A percentile compares a stretch with the other conserved stretches of the same genome.
Conservation (phyloP, 768 basidiomycete genomes). For the Coprinopsis marcescibilis region DNA sequence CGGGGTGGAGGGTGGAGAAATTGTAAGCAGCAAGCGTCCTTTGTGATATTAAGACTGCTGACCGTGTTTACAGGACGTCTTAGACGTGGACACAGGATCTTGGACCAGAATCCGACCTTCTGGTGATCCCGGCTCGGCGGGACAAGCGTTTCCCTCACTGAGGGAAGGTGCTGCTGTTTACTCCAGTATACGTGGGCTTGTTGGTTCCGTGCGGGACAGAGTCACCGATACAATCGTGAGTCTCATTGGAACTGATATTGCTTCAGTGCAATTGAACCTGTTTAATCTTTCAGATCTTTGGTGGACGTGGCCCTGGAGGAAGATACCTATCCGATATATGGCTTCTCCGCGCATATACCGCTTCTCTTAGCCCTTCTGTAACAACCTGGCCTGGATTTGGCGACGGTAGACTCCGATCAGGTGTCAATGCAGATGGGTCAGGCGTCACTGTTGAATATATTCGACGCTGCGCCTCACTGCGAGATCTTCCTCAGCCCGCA, state of each 20-base stretch:
- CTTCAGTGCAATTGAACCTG: not conserved
- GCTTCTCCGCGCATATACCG: conserved; percentile 70
- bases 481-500: conserved; percentile 3
- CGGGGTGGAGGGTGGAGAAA: conserved; percentile 62
- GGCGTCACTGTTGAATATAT: conserved; percentile 62
- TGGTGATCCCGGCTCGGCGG: conserved; percentile 61
- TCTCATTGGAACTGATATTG: conserved; percentile 8
- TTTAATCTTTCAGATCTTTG: conserved; percentile 48
- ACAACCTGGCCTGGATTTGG: conserved; percentile 62
- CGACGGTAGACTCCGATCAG: conserved; percentile 54
- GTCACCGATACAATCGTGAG: conserved; percentile 63
- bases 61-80: conserved; percentile 42
- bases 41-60: conserved; percentile 4
- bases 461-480: conserved; percentile 48
- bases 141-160: conserved; percentile 53
- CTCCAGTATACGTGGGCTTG: conserved; percentile 47
- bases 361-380: conserved; percentile 48
- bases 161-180: conserved; percentile 68
- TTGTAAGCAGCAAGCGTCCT: conserved; percentile 39
- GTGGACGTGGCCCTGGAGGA: conserved; percentile 64
- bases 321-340: conserved; percentile 70
- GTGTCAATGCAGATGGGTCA: conserved; percentile 57
- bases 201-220: conserved; percentile 42
- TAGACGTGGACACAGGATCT: conserved; percentile 52
- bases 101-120: conserved; percentile 75